These are phyloP conservation scores for Abelmoschus esculentus DNA, from an alignment of 345 rosid species.

Conservation along the genomic window DNA sequence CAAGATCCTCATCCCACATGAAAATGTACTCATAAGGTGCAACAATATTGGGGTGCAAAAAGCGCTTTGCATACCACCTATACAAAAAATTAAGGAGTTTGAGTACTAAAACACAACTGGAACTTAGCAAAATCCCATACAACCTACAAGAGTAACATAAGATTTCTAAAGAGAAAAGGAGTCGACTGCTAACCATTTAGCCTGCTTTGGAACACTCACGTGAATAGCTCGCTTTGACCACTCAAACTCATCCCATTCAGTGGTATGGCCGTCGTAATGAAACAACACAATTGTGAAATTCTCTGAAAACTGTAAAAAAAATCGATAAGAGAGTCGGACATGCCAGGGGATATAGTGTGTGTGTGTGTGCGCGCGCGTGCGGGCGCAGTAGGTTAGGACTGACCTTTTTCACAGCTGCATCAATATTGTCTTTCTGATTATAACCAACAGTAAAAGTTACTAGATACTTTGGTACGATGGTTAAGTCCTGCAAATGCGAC, in stretches of 20 bases:
- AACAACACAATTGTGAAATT: conserved; percentile 41
- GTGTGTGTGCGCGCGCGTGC: too few species aligned
- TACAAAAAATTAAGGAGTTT: conserved; percentile 9
- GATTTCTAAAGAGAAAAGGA: too few species aligned
- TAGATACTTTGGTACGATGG: conserved; percentile 56
- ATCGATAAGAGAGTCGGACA: neutral
- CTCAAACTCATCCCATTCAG: too few species aligned
- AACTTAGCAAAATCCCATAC: conserved; percentile 5
- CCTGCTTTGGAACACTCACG: too few species aligned
- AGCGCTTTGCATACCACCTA: conserved; percentile 99
- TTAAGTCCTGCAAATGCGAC: conserved; percentile 57
- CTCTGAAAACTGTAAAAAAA: conserved; percentile 58
- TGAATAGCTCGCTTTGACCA: too few species aligned
- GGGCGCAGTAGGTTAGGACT: neutral
- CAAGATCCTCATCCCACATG: conserved; percentile 95
- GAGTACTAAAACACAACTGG: neutral
- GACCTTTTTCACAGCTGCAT: conserved; percentile 88
- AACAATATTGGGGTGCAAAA: conserved; percentile 92
- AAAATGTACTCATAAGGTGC: conserved; percentile 90
- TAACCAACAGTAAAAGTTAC: conserved; percentile 87
- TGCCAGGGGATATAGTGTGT: neutral
- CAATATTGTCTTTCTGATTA: conserved; percentile 53
- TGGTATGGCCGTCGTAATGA: too few species aligned
- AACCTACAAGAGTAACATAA: neutral
- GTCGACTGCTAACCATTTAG: conserved; percentile 39